These are phyloP conservation scores for Elsinoe batatas DNA, from an alignment of 2,329 filamentous ascomycete species.

Conservation along the genomic window DNA sequence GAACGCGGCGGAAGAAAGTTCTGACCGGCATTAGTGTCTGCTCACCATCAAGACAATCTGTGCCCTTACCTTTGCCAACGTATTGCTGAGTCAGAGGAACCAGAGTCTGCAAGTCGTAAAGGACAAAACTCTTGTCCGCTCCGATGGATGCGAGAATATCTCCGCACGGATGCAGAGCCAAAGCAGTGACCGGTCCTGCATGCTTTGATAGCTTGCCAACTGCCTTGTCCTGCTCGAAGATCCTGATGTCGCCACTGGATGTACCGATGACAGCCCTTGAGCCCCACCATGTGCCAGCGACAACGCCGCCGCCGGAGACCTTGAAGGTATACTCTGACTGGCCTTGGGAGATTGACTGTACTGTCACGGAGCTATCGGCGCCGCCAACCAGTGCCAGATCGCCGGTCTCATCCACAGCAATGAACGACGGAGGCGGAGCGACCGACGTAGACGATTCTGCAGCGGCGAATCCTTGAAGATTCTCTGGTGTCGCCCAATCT, in stretches of 20 bases:
- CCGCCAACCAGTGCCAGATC: slow-evolving; percentile 66
- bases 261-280: slow-evolving; percentile 63
- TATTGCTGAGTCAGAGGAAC: slow-evolving; percentile 68
- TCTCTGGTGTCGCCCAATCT: slow-evolving; percentile 71
- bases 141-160: slow-evolving; percentile 79
- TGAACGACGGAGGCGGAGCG: slow-evolving; percentile 47
- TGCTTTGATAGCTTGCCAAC: slow-evolving; percentile 66
- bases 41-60: slow-evolving; percentile 7
- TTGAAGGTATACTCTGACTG: slow-evolving; percentile 62
- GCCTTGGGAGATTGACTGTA: slow-evolving; percentile 70
- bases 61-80: slow-evolving; percentile 62
- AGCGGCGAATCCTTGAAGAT: slow-evolving; percentile 52
- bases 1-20: slow-evolving; percentile 69
- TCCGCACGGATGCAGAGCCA: slow-evolving; percentile 74
- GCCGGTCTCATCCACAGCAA: slow-evolving; percentile 50
- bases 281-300: slow-evolving; percentile 55
- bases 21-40: slow-evolving; percentile 37
- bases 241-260: slow-evolving; percentile 65
- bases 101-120: slow-evolving; percentile 67
- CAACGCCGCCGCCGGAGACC: slow-evolving; percentile 55
- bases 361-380: slow-evolving; percentile 60
- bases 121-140: slow-evolving; percentile 80
- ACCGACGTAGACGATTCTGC: slow-evolving; percentile 45
- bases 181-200: slow-evolving; percentile 65
- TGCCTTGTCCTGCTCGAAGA: slow-evolving; percentile 63